Conservation (phyloP, 2,329 filamentous ascomycete genomes). For the Cercospora nicotianae region DNA sequence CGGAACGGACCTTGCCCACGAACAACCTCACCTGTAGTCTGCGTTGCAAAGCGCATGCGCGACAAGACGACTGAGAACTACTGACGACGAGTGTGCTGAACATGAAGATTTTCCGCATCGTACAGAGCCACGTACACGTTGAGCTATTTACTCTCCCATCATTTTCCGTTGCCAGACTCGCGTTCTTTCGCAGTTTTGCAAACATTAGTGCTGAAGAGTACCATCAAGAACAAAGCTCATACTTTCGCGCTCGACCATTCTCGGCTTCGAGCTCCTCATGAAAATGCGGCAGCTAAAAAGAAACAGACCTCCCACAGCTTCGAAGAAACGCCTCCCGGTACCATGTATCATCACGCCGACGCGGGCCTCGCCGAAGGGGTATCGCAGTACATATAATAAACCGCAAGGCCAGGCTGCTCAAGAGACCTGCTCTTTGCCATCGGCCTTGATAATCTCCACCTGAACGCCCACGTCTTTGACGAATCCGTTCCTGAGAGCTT, state of each 20-base stretch:
- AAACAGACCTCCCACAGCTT: slow-evolving; percentile 16
- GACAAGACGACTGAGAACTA: background rate
- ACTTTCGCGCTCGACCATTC: slow-evolving; percentile 5
- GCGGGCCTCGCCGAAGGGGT: slow-evolving; percentile 17
- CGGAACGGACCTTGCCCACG: background rate
- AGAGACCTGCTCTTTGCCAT: slow-evolving; percentile 31
- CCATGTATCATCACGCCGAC: slow-evolving; percentile 16
- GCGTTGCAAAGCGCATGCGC: background rate
- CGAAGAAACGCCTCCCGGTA: slow-evolving; percentile 15
- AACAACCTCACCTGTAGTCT: background rate
- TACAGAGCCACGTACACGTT: slow-evolving; percentile 15
- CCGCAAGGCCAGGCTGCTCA: slow-evolving; percentile 8
- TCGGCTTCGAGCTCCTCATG: background rate
- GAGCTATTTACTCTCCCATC: slow-evolving; percentile 16
- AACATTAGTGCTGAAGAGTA: slow-evolving; percentile 12
- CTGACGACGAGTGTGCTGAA: background rate
- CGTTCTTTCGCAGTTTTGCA: slow-evolving; percentile 15
- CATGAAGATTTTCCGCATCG: slow-evolving; percentile 13
- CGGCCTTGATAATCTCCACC: slow-evolving; percentile 30
- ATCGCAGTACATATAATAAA: slow-evolving; percentile 20
- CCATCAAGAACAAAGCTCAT: slow-evolving; percentile 5
- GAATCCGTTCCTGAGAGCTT: slow-evolving; percentile 25
- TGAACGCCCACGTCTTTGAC: slow-evolving; percentile 37
- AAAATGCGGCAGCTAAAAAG: slow-evolving; percentile 12
- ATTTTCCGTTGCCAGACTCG: slow-evolving; percentile 25